Base-by-base conservation (phyloP, 78 protist species). In the Speleostelium caveatum region DNA sequence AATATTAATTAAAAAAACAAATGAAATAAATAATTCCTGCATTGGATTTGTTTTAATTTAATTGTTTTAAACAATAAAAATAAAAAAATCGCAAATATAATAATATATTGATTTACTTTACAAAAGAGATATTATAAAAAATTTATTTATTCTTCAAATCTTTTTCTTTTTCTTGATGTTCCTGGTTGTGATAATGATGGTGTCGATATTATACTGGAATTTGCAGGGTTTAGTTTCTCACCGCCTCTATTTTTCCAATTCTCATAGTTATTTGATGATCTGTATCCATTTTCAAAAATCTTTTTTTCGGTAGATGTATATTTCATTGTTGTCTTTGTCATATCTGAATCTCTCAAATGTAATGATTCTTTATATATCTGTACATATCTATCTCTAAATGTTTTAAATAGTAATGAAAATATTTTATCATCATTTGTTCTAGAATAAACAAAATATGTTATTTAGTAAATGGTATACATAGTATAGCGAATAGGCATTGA, bases 231-330 rank as follows among this genome's bases (percentile, higher is more conserved):
- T 45, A 71, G 24, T 71, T 58, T 69, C 30, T 83, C 90, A 28
- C 79, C 78, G 51, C 55, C n/a, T 41, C 90, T 53, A 32, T 45
- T 59, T n/a, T 38, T 83, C 90, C 90, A 83, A 51, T 63, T 41
- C 32, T 83, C 90, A 56, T 83, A 83, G n/a, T 67, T 73, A 7
- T 35, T 56, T n/a, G 90, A 83, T 26, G 78, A 26, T 42, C 30
- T 62, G 39, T 83, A 83, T 30, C 90, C 90, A 2, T 39, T 10
- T 67, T 16, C 28, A 45, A 83, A 83, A 8, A 83, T 49, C 24
- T 21, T 14, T 38, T 61, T 83, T 65, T 83, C 90, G 38, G 7
- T 22, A 56, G 33, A 12, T 42, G 90, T 83, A 4, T 63, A 8
- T 32, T 83, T 45, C 2, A 3, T 42, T 32, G 39, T n/a, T n/a